These are phyloP conservation scores for Pseudotulostoma volvatum DNA, from an alignment of 495 filamentous ascomycete species.

Conservation along the genomic window DNA sequence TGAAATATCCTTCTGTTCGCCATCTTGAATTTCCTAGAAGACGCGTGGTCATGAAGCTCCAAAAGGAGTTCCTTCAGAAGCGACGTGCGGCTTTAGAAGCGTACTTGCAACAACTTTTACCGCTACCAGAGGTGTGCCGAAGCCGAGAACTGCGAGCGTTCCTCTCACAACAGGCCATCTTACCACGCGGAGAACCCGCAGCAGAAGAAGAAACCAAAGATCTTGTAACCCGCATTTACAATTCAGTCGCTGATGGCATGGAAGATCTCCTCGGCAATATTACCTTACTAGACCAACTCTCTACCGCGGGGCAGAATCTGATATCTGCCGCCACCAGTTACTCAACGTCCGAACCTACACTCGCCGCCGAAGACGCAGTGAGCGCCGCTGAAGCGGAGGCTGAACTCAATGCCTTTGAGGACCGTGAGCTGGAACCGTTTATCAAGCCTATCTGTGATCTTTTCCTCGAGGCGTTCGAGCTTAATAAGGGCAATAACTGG, in stretches of 20 bases:
- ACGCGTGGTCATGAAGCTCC: slow-evolving; percentile 87
- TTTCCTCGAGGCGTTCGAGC: slow-evolving; percentile 89
- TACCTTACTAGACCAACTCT: slow-evolving; percentile 86
- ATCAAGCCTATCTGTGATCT: slow-evolving; percentile 97
- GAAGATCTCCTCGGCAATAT: slow-evolving; percentile 95
- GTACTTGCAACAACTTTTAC: slow-evolving; percentile 71
- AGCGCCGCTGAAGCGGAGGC: slow-evolving; percentile 82
- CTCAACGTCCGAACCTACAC: slow-evolving; percentile 23
- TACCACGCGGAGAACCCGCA: slow-evolving; percentile 37
- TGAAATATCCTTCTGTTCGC: slow-evolving; percentile 70
- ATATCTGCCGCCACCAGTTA: slow-evolving; percentile 77
- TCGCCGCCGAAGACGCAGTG: slow-evolving; percentile 41
- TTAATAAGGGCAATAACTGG: slow-evolving; percentile 87
- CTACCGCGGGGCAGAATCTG: slow-evolving; percentile 79
- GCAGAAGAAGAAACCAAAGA: slow-evolving; percentile 56
- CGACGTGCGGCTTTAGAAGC: slow-evolving; percentile 64
- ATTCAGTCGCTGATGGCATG: slow-evolving; percentile 93
- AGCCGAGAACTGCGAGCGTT: slow-evolving; percentile 87
- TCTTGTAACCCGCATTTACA: slow-evolving; percentile 86
- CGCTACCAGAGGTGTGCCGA: slow-evolving; percentile 82
- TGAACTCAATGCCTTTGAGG: slow-evolving; percentile 85
- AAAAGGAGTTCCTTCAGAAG: slow-evolving; percentile 88
- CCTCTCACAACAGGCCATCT: slow-evolving; percentile 74
- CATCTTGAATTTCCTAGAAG: slow-evolving; percentile 83
- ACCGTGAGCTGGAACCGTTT: slow-evolving; percentile 79